Percentiles rank a stretch among this genome's conserved stretches.
Evolutionary conservation across 108 stramenopile genomes (phyloP).

Genomic region (Skeletonema costatum): DNA sequence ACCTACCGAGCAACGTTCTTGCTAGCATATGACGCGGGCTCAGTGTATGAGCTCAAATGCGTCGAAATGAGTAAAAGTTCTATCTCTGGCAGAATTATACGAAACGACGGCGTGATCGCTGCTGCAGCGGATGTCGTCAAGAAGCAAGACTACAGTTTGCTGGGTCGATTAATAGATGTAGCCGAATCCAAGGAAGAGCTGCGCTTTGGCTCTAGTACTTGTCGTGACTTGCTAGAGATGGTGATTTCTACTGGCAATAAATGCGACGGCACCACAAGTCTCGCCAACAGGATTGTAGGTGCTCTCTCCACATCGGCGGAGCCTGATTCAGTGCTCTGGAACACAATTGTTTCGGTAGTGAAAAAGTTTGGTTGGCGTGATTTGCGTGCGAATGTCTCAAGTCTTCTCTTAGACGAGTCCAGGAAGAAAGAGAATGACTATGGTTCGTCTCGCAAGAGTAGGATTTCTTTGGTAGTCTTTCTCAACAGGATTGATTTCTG

Average conservation of each 20-base stretch:
- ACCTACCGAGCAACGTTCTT: neutral
- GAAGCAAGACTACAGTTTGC: neutral
- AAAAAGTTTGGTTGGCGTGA: neutral
- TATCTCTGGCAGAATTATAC: neutral
- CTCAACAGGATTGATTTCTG: neutral
- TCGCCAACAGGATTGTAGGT: neutral
- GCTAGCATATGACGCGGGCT: neutral
- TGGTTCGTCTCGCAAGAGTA: neutral
- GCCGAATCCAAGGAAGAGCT: neutral
- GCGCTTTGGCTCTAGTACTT: neutral
- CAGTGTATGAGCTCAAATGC: neutral
- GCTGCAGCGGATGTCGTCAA: neutral
- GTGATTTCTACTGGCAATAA: neutral
- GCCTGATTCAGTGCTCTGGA: neutral
- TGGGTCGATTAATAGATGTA: neutral
- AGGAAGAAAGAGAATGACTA: neutral
- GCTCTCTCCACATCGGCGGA: neutral
- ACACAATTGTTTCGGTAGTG: neutral
- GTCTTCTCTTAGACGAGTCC: neutral
- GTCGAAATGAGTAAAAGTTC: neutral
- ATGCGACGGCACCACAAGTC: neutral
- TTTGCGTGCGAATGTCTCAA: neutral
- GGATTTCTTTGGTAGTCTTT: neutral
- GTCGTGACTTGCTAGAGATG: neutral
- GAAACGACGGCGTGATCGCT: neutral